Base-by-base conservation (phyloP, 164 flowering plant species). In the Piper betle region DNA sequence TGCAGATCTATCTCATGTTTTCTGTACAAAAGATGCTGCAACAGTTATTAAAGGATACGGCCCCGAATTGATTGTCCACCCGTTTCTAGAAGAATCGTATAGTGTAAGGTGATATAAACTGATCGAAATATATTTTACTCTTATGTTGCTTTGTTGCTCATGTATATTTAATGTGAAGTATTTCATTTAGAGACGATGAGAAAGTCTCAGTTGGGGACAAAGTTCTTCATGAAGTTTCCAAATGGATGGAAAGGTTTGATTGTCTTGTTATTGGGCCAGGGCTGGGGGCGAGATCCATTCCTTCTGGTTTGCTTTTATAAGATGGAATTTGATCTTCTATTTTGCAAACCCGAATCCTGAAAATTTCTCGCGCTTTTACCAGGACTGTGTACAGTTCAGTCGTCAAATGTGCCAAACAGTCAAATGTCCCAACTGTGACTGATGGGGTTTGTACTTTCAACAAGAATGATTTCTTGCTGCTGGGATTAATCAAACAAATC, bases 181-280 rank as follows among this genome's bases (percentile, higher is more conserved):
- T 60, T 52, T 42, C 53, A 66, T 70, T 78, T 66, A 87, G 96
- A 77, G 89, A 84, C 66, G 88, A 82, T 55, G 87, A 91, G 16
- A 82, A 70, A 71, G 65, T 40, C 38, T 63, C 73, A 60, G 68
- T 77, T 60, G 71, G 80, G 19, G 66, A 52, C 18, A 82, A 77
- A 72, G 80, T 88, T 72, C 81, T 90, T 67, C 75, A 80, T 4
- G 99, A 93, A 70, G 78, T 93, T 72, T 82, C 76, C 54, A 90
- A 85, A 72, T 93, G 99, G 99, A 79, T 93, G 90, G 99, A 76
- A 73, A 81, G 99, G 78, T 90, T 93, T 75, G 97, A 93, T 73
- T 93, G 97, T 69, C 77, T 93, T 63, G 95, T 93, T 55, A 74
- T 93, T 64, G 99, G 99, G 62, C 99, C 97, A 50, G 99, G 97